A percentile compares a stretch with the other conserved stretches of the same genome.
phyloP scores from a whole-genome alignment of 345 rosid species.

The Litchi chinensis region DNA sequence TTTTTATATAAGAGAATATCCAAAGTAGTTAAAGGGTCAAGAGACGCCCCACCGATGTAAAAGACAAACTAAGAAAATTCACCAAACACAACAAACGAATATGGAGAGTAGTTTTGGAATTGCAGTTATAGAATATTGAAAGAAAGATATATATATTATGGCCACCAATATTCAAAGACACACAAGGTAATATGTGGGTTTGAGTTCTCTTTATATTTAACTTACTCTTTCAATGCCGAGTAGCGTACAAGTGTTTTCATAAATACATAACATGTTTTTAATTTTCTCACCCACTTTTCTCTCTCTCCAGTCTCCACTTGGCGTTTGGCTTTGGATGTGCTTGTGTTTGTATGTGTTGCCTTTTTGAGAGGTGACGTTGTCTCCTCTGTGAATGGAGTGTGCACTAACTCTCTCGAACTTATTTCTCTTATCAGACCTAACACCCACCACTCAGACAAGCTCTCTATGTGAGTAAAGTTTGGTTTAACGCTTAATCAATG shows the following conservation, averaged over 20 bases:
- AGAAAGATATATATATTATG: background rate
- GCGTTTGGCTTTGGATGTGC: background rate
- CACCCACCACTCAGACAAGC: constrained; percentile 13
- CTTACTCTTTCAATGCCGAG: background rate
- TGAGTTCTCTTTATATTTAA: background rate
- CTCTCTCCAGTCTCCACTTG: constrained; percentile 1
- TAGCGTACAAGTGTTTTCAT: too few species aligned
- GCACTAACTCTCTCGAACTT: constrained; percentile 24
- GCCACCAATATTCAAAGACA: background rate
- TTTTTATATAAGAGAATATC: background rate
- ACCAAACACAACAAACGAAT: constrained; percentile 36
- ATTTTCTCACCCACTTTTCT: too few species aligned
- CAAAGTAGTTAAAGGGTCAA: constrained; percentile 19
- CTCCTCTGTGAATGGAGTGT: constrained; percentile 25
- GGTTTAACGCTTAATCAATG: background rate
- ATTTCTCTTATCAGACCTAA: constrained; percentile 24
- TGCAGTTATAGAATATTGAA: constrained; percentile 25
- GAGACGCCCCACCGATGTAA: constrained; percentile 23
- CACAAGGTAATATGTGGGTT: background rate
- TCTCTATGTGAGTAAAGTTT: background rate
- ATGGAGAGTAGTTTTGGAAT: constrained; percentile 27
- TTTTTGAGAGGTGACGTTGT: constrained; percentile 14
- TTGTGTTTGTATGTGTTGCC: too few species aligned
- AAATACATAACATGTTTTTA: too few species aligned
- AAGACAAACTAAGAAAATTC: constrained; percentile 36